A percentile compares a stretch with the other conserved stretches of the same genome.
phyloP scores from a whole-genome alignment of 108 stramenopile species.

The Skeletonema menzelii region DNA sequence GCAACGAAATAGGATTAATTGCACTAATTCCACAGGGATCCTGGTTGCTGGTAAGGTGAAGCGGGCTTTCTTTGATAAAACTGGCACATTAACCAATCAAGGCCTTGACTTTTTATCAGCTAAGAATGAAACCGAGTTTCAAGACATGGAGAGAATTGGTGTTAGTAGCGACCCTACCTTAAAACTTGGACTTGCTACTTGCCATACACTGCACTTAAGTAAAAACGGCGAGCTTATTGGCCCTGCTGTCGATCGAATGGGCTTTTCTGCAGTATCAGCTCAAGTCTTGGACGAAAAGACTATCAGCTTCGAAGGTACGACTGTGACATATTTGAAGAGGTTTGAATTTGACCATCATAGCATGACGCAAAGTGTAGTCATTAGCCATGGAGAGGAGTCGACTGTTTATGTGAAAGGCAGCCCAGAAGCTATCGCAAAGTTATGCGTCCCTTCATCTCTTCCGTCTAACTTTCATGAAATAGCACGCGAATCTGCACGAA shows the following conservation, averaged over 20 bases:
- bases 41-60: conserved; percentile 83
- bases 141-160: not conserved
- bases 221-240: conserved; percentile 50
- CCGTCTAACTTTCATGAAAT: conserved; percentile 49
- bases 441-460: conserved; percentile 46
- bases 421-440: conserved; percentile 49
- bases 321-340: conserved; percentile 46
- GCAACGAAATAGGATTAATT: conserved; percentile 55
- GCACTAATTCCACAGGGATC: conserved; percentile 68
- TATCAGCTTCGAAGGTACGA: conserved; percentile 25
- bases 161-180: conserved; percentile 16
- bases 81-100: conserved; percentile 76
- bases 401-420: conserved; percentile 58
- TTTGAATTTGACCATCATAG: conserved; percentile 69
- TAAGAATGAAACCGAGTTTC: conserved; percentile 8
- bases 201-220: conserved; percentile 51
- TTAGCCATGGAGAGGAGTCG: conserved; percentile 25
- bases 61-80: conserved; percentile 84
- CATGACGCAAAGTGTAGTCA: conserved; percentile 71
- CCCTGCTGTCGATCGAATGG: conserved; percentile 55
- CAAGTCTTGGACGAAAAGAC: conserved; percentile 24
- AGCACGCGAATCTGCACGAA: conserved; percentile 35
- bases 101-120: conserved; percentile 62
- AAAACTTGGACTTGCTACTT: conserved; percentile 53
- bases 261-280: conserved; percentile 47